Percentiles rank a stretch among this genome's conserved stretches.
These are phyloP conservation scores for Aurinia saxatilis DNA, from an alignment of 345 rosid species.

Conservation along the genomic window DNA sequence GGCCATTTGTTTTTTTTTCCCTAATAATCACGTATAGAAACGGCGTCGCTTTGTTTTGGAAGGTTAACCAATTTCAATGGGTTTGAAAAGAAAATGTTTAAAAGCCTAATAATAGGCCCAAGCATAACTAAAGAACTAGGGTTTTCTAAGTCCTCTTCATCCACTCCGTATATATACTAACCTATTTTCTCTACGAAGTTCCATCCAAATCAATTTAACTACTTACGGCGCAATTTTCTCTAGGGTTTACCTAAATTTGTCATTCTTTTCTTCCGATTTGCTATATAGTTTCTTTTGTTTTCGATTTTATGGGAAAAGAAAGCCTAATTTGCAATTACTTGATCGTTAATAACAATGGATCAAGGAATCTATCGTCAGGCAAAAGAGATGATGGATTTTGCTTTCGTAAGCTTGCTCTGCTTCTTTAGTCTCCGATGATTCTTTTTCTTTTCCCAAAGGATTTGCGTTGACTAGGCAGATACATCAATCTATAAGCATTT, in stretches of 20 bases:
- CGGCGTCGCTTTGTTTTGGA: not conserved
- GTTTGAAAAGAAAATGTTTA: not conserved
- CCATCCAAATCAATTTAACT: not conserved
- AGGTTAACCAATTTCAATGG: not conserved
- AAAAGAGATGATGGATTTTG: conserved; percentile 11
- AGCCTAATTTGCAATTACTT: conserved; percentile 22
- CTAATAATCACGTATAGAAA: not conserved
- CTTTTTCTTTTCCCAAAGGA: not conserved
- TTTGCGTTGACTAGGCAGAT: not conserved
- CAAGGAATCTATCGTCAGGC: conserved; percentile 23
- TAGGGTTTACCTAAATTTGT: not conserved
- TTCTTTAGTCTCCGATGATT: not conserved
- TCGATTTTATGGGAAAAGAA: not conserved
- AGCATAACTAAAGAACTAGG: not conserved
- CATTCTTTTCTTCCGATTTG: too few relatives aligned
- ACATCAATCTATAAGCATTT: too few relatives aligned
- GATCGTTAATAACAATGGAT: conserved; percentile 4
- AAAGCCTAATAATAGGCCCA: not conserved
- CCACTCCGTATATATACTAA: not conserved
- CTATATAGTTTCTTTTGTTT: too few relatives aligned
- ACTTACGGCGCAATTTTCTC: not conserved
- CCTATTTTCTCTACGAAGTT: not conserved
- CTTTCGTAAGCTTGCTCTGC: conserved; percentile 3
- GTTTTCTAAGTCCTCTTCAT: not conserved
- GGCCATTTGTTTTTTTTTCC: not conserved